A percentile compares a stretch with the other conserved stretches of the same genome.
phyloP scores from a whole-genome alignment of 441 rosid genomes.

The Sinapis alba region DNA sequence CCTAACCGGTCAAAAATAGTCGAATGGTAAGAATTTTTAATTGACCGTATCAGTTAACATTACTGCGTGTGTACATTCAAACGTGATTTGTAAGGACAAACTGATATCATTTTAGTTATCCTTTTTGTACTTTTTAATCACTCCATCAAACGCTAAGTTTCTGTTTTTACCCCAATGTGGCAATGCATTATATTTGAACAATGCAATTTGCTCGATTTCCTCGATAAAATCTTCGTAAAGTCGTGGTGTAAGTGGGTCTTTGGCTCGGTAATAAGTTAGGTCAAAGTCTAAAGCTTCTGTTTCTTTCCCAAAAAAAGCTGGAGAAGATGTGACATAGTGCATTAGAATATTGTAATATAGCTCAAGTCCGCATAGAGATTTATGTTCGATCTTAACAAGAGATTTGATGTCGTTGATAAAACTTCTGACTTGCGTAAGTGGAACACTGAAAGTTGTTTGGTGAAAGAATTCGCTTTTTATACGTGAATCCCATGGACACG shows the following conservation, averaged over 20 bases:
- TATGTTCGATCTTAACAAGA: constrained; percentile 47
- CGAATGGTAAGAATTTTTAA: too few species aligned
- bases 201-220: constrained; percentile 82
- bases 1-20: too few species aligned
- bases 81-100: too few species aligned
- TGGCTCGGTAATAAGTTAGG: constrained; percentile 64
- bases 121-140: constrained; percentile 52
- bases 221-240: constrained; percentile 61
- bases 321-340: constrained; percentile 71
- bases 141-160: constrained; percentile 61
- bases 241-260: constrained; percentile 51
- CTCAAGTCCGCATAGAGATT: constrained; percentile 57
- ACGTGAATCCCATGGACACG: constrained; percentile 84
- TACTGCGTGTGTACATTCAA: too few species aligned
- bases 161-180: constrained; percentile 90
- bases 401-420: constrained; percentile 70
- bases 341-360: constrained; percentile 68
- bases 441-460: constrained; percentile 61
- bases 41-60: too few species aligned
- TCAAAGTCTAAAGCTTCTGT: constrained; percentile 72
- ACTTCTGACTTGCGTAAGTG: constrained; percentile 45
- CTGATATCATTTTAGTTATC: too few species aligned
- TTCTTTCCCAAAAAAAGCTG: constrained; percentile 66
- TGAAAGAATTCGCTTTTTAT: constrained; percentile 59
- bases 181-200: constrained; percentile 62